Base-by-base conservation (phyloP, 2,329 filamentous ascomycete genomes). In the Ophiosphaerella narmari region DNA sequence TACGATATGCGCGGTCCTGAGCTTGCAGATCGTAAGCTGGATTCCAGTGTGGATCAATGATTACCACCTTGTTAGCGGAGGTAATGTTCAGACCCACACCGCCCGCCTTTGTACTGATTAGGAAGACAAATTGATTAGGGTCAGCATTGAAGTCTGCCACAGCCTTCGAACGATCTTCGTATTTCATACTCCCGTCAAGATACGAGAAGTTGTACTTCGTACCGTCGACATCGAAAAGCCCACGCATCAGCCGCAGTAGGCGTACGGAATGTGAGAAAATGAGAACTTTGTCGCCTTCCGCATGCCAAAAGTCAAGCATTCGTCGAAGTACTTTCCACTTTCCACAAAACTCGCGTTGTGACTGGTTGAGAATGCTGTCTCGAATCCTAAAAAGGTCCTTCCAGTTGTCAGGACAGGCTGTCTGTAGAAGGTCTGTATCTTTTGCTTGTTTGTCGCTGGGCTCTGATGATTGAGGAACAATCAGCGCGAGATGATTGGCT, bases 1-100 rank as follows among this genome's bases (percentile, higher is more conserved):
- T 97, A 43, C 94, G 87, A 70, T 99, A 97, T 2, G 94, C 94
- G 43, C 94, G 86, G 68, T 99, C 94, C 74, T 99, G 94, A 0
- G 94, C 94, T 72, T 99, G 94, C 0, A 97, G 81, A 65, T 99
- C 94, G 60, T 94, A 93, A 2, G 90, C 85, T 0, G 94, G 94
- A 60, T 99, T 99, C 94, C 94, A 99, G 65, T 97, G 94, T 0
- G 94, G 94, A 69, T 97, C 94, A 40, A 97, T 86, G 32, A 99
- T 90, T 35, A 99, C 93, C 0, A 99, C 94, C 74, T 97, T 97
- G 75, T 99, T 99, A 1, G 94, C 94, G 2, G 91, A 94, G 0
- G 93, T 96, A 67, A 99, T 97, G 69, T 99, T 99, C 24, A 99
- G 79, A 0, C 94, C 94, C 0, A 97, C 89, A 4, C 94, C 94